These are phyloP conservation scores for Coemansia sp. DNA, from an alignment of 192 early-diverging fungal genomes.

Conservation along the genomic window DNA sequence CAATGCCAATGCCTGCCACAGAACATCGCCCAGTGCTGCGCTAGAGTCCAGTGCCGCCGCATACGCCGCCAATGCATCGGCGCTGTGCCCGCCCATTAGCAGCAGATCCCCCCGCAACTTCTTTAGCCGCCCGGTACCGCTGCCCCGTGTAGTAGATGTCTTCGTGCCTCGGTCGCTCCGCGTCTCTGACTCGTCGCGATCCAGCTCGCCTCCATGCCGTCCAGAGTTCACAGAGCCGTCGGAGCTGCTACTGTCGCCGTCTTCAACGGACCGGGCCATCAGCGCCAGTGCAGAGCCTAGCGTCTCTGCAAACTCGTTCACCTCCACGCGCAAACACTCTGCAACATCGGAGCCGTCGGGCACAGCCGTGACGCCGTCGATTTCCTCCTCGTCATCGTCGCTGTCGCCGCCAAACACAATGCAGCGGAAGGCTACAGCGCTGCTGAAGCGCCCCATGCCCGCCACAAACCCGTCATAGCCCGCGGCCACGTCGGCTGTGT, in stretches of 20 bases:
- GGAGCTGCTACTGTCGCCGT: neutral
- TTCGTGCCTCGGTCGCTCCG: no score
- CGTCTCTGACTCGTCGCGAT: constrained; percentile 14
- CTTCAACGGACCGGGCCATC: constrained; percentile 42
- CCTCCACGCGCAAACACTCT: constrained; percentile 13
- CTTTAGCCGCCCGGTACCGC: constrained; percentile 30
- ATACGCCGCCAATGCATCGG: constrained; percentile 40
- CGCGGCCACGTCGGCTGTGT: constrained; percentile 8
- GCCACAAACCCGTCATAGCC: constrained; percentile 28
- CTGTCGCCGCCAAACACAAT: constrained; percentile 18
- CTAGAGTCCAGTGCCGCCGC: constrained; percentile 26
- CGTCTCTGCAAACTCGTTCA: constrained; percentile 30
- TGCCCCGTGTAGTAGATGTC: no score
- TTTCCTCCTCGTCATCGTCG: neutral
- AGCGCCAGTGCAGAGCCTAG: constrained; percentile 31
- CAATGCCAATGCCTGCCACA: constrained; percentile 48
- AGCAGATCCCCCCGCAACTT: constrained; percentile 47
- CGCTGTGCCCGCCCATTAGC: constrained; percentile 34
- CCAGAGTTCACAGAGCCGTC: neutral
- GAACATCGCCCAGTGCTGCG: constrained; percentile 19
- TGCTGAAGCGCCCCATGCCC: constrained; percentile 14
- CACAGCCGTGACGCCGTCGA: constrained; percentile 25
- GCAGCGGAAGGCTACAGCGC: constrained; percentile 37
- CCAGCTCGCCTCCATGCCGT: constrained; percentile 39
- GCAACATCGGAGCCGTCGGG: constrained; percentile 18